Conservation (phyloP, 495 filamentous ascomycete genomes). For the Xylaria longipes region DNA sequence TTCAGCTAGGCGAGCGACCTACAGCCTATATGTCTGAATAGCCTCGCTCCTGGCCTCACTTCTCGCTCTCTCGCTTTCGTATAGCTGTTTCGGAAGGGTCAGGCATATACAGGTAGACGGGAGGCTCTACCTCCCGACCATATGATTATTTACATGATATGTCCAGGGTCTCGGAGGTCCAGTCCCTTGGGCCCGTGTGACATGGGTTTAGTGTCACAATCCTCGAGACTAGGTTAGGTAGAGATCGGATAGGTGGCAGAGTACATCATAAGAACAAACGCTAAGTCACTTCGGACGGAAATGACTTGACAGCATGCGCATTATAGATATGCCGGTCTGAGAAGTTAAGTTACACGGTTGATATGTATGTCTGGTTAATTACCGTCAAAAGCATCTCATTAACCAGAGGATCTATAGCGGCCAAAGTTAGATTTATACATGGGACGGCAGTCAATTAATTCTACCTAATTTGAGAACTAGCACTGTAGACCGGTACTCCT, state of each 20-base stretch:
- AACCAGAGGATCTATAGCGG: background rate
- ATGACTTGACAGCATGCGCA: background rate
- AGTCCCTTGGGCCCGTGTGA: too few species aligned
- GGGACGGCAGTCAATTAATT: background rate
- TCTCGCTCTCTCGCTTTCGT: too few species aligned
- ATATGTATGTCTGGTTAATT: background rate
- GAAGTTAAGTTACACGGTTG: background rate
- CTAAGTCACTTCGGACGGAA: background rate
- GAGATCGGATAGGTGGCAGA: background rate
- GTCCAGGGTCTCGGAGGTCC: too few species aligned
- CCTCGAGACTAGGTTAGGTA: background rate
- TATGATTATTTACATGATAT: too few species aligned
- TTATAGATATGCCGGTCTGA: background rate
- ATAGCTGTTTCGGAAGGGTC: too few species aligned
- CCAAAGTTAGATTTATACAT: background rate
- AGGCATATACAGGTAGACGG: too few species aligned
- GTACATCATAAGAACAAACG: background rate
- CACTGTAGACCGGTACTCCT: background rate
- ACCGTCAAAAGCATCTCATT: background rate
- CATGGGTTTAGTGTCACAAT: background rate
- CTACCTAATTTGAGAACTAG: background rate
- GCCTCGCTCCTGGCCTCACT: too few species aligned
- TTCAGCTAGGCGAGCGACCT: too few species aligned
- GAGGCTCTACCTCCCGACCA: too few species aligned
- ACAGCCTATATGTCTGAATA: too few species aligned